Evolutionary conservation across 1,284 basidiomycete genomes (phyloP).

Genomic region (Dichomitus squalens): DNA sequence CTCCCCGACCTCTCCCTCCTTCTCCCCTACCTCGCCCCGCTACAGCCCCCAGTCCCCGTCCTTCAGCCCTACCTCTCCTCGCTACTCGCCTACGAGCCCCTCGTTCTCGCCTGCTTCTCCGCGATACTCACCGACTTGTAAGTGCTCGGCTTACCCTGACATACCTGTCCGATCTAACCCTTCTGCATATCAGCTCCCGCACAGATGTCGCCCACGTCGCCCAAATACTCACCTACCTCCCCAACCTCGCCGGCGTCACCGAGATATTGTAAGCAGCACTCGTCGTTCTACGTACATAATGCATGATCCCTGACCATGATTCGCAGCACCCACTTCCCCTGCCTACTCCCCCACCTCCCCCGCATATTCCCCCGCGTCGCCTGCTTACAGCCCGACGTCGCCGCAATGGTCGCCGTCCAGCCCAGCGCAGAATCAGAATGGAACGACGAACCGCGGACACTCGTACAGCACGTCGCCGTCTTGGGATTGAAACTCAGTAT

Average conservation of each 20-base stretch:
- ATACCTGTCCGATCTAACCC: background rate
- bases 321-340: conserved; percentile 54
- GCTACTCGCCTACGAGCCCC: conserved; percentile 84
- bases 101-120: conserved; percentile 88
- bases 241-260: conserved; percentile 85
- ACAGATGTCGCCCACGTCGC: conserved; percentile 83
- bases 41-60: conserved; percentile 84
- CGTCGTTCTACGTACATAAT: background rate
- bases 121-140: conserved; percentile 79
- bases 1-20: conserved; percentile 84
- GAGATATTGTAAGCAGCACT: conserved; percentile 74
- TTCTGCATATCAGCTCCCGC: conserved; percentile 52
- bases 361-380: conserved; percentile 82
- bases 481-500: conserved; percentile 46
- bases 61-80: conserved; percentile 84
- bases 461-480: conserved; percentile 58
- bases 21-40: conserved; percentile 83
- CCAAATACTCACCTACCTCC: conserved; percentile 84
- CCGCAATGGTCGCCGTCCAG: conserved; percentile 82
- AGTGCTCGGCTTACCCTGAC: conserved; percentile 35
- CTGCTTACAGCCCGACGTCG: conserved; percentile 82
- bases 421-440: conserved; percentile 59
- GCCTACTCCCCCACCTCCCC: conserved; percentile 79
- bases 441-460: conserved; percentile 40
- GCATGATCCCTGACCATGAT: conserved; percentile 3